phyloP scores from a whole-genome alignment of 2,329 filamentous ascomycete species.

The Ustilaginoidea virens region DNA sequence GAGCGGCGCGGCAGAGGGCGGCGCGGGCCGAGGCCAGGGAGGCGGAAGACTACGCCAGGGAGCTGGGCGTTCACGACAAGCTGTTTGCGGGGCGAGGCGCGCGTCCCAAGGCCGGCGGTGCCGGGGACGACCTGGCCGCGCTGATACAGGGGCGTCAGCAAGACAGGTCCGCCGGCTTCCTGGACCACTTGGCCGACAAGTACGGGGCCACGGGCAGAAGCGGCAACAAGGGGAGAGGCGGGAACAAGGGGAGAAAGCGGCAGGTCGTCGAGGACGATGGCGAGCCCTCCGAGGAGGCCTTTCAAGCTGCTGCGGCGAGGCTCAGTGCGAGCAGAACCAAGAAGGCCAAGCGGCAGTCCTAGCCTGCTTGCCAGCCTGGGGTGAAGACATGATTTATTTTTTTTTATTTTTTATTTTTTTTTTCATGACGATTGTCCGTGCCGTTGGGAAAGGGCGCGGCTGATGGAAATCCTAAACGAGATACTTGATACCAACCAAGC shows the following conservation, averaged over 20 bases:
- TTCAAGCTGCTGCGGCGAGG: conserved; percentile 38
- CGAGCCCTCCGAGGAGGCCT: conserved; percentile 41
- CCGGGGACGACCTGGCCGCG: conserved; percentile 47
- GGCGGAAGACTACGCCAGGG: conserved; percentile 59
- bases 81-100: conserved; percentile 42
- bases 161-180: conserved; percentile 42
- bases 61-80: conserved; percentile 59
- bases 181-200: conserved; percentile 64
- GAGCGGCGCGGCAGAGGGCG: conserved; percentile 39
- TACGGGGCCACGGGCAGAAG: conserved; percentile 35
- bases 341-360: conserved; percentile 2
- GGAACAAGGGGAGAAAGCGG: conserved; percentile 36
- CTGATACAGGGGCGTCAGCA: conserved; percentile 61
- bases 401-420: too few species aligned
- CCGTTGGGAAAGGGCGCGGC: too few species aligned
- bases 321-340: conserved; percentile 17
- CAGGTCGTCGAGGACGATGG: conserved; percentile 48
- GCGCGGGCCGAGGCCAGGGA: conserved; percentile 55
- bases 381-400: too few species aligned
- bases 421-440: too few species aligned
- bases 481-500: too few species aligned
- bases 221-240: conserved; percentile 30
- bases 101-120: conserved; percentile 22
- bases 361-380: too few species aligned
- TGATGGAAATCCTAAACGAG: too few species aligned